Base-by-base conservation (phyloP, 805 yeast genomes). In the Lachancea dasiensis region DNA sequence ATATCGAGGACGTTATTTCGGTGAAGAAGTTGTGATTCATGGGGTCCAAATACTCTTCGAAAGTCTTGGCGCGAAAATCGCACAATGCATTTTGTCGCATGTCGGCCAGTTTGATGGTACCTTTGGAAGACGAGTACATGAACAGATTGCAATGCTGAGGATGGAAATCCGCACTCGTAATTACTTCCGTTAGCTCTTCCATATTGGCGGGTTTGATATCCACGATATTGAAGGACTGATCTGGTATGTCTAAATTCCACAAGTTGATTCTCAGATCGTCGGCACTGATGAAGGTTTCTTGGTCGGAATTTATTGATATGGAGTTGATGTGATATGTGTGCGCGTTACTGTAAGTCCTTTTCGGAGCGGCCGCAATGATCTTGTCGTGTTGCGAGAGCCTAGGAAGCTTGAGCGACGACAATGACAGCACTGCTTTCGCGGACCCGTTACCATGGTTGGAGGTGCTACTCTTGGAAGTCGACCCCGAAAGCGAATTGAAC, bases 151-250 rank as follows among this genome's bases (percentile, higher is more conserved):
- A 92, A 58, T 80, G 79, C 31, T 69, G 65, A 11, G 99, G 98
- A 62, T 94, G 97, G 68, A 92, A 92, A 61, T 89, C 95, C 2
- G 97, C 94, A 54, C 89, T 76, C 13, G 99, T 92, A 48, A 92
- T 90, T 36, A 92, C 98, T 63, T 92, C 98, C 7, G 98, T 90
- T 52, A 92, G 74, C 65, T 92, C 99, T 68, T 92, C 99, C 98
- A 92, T 94, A 63, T 87, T 87, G 5, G 87, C 85, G 7, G 99
- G 99, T 61, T 94, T 87, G 56, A 92, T 92, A 65, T 92, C 98
- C 41, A 92, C 97, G 48, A 92, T 92, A 63, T 92, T 94, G 65
- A 92, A 92, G 52, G 89, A 77, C 66, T 90, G 96, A 63, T 90
- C 95, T 15, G 96, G 86, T 50, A 87, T 84, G 38, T 86, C 87